Conservation (phyloP, 1,139 yeast genomes). For the Pichia cactophila region DNA sequence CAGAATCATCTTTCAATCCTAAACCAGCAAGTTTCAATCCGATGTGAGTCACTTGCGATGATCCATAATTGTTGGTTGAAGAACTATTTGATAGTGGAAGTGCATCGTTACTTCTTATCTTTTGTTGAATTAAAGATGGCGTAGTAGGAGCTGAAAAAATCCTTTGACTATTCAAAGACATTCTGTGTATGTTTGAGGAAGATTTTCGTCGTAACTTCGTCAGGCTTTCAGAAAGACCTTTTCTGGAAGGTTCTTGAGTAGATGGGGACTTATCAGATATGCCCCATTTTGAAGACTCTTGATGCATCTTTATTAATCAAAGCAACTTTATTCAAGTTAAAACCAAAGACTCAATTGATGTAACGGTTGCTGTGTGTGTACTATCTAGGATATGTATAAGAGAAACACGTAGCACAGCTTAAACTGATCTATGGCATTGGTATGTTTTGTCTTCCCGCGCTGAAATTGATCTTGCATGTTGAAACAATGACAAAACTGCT, state of each 20-base stretch:
- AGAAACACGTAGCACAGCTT: too few relatives aligned
- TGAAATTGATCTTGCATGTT: too few relatives aligned
- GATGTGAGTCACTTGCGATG: constrained; percentile 12
- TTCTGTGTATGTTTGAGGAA: background rate
- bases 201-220: constrained; percentile 3
- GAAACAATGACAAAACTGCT: too few relatives aligned
- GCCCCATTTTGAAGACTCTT: background rate
- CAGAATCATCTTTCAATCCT: constrained; percentile 4
- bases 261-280: background rate
- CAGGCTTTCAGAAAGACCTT: background rate
- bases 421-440: too few relatives aligned
- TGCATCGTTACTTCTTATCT: background rate
- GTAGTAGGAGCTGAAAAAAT: background rate
- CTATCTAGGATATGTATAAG: too few relatives aligned
- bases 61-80: background rate
- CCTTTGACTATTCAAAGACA: background rate
- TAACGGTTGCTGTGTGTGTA: too few relatives aligned
- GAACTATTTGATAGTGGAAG: background rate
- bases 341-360: too few relatives aligned
- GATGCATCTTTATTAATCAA: background rate
- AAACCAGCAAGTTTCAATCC: constrained; percentile 25
- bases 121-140: background rate
- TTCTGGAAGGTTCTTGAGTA: constrained; percentile 5
- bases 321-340: background rate
- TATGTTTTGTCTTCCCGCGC: too few relatives aligned